Evolutionary conservation across 2,329 filamentous ascomycete species (phyloP), one percentile per base, ranked within the genome.

Genomic region (Calycina marina): DNA sequence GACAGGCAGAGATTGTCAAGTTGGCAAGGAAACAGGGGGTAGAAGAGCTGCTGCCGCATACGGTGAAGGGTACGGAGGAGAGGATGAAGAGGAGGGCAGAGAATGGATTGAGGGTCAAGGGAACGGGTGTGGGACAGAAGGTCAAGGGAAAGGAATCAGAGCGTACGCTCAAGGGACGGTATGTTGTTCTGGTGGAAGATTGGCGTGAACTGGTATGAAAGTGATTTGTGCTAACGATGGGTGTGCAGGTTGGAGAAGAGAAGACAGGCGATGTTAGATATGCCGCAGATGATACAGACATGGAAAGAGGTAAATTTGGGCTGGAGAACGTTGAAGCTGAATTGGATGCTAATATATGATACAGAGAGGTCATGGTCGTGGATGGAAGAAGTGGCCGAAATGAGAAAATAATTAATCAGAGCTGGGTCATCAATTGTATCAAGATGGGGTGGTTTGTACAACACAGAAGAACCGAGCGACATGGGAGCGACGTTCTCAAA

Each of bases 101-200:
- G 62, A 68, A 77, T 42, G 88, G 86, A 30, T 55, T 93, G 56
- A 68, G 77, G 40, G 80, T 94, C 37, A 88, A 86, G 70, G 88
- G 88, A 48, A 96, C 88, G 1, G 88, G 90, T 65, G 75, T 84
- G 45, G 88, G 85, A 36, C 77, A 94, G 60, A 76, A 69, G 58
- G 88, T 94, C 56, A 98, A 96, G 77, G 90, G 90, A 57, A 88
- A 94, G 59, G 68, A 74, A 48, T 82, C 86, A 73, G 90, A 98
- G 66, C 73, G 90, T 54, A 79, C 78, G 50, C 63, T 94, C 62
- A 77, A 81, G 60, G 65, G 69, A 40, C 74, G 77, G 65, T 73
- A 72, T 42, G 72, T 65, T 34, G 35, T 40, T 11, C 26, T 25
- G n/a, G n/a, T n/a, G n/a, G n/a, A n/a, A n/a, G n/a, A n/a, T n/a